These are phyloP conservation scores for Solanum peruvianum DNA, from an alignment of 257 asterid genomes.

Conservation along the genomic window DNA sequence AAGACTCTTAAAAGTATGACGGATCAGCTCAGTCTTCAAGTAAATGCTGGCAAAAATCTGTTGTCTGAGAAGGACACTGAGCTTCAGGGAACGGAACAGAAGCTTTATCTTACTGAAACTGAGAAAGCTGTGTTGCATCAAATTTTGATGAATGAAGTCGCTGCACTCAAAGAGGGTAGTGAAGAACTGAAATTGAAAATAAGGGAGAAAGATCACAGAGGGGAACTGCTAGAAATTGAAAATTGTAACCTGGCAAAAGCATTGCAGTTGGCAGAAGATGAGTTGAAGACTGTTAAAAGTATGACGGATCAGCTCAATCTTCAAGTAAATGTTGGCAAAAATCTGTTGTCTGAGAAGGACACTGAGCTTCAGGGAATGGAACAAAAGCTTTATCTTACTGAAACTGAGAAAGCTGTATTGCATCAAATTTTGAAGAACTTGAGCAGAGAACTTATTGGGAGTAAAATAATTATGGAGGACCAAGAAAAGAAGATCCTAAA, in stretches of 20 bases:
- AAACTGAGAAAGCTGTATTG: conserved; percentile 32
- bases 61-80: conserved; percentile 26
- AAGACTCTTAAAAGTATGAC: conserved; percentile 9
- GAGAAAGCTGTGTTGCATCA: conserved; percentile 30
- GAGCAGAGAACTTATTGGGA: conserved; percentile 18
- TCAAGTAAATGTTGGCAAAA: conserved; percentile 32
- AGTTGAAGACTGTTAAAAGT: conserved; percentile 14
- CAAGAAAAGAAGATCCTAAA: conserved; percentile 31
- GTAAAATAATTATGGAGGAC: conserved; percentile 16
- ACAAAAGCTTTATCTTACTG: conserved; percentile 25
- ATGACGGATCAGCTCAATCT: conserved; percentile 25
- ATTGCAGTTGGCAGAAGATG: conserved; percentile 34
- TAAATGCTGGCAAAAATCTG: conserved; percentile 26
- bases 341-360: conserved; percentile 26
- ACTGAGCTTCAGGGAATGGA: conserved; percentile 33
- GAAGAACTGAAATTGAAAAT: conserved; percentile 36
- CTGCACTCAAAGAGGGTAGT: conserved; percentile 30
- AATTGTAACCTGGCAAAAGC: conserved; percentile 23
- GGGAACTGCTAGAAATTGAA: conserved; percentile 37
- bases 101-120: conserved; percentile 24
- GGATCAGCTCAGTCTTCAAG: conserved; percentile 28
- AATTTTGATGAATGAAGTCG: conserved; percentile 24
- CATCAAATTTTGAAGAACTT: conserved; percentile 12
- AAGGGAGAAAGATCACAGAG: conserved; percentile 35
- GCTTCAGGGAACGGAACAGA: conserved; percentile 36